Evolutionary conservation across 2,329 filamentous ascomycete species (phyloP).

Genomic region (Aspergillus neotritici): DNA sequence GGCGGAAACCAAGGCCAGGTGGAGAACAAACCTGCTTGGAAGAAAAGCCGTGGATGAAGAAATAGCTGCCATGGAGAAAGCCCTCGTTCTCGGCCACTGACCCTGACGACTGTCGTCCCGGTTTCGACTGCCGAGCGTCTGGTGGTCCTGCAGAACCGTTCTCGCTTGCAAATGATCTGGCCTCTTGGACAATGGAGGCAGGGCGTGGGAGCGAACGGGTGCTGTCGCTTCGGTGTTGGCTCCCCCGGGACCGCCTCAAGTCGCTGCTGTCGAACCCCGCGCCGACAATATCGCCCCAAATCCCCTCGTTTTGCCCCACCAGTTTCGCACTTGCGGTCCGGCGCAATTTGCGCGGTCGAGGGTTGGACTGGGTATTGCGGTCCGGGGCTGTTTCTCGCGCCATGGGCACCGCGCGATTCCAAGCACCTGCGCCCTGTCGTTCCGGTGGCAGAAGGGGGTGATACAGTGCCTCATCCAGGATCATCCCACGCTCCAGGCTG

Average conservation of each 20-base stretch:
- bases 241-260: slow-evolving; percentile 21
- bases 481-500: slow-evolving; percentile 79
- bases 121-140: slow-evolving; percentile 16
- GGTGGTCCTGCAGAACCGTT: slow-evolving; percentile 27
- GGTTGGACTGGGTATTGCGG: slow-evolving; percentile 46
- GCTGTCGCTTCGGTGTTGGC: slow-evolving; percentile 20
- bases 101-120: slow-evolving; percentile 3
- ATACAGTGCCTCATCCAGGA: slow-evolving; percentile 79
- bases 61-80: slow-evolving; percentile 51
- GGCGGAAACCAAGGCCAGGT: slow-evolving; percentile 1
- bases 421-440: slow-evolving; percentile 72
- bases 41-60: slow-evolving; percentile 58
- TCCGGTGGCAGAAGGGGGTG: slow-evolving; percentile 65
- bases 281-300: slow-evolving; percentile 88
- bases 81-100: slow-evolving; percentile 36
- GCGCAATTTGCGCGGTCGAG: slow-evolving; percentile 72
- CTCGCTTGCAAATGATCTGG: slow-evolving; percentile 36
- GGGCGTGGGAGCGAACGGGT: slow-evolving; percentile 9
- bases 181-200: slow-evolving; percentile 26
- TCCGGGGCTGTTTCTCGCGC: slow-evolving; percentile 29
- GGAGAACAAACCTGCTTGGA: slow-evolving; percentile 44
- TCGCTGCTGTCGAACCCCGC: slow-evolving; percentile 27
- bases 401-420: slow-evolving; percentile 49
- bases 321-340: slow-evolving; percentile 82
- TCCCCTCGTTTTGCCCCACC: slow-evolving; percentile 67